phyloP scores from a whole-genome alignment of 768 basidiomycete species.

The Phylloporus scabripes region DNA sequence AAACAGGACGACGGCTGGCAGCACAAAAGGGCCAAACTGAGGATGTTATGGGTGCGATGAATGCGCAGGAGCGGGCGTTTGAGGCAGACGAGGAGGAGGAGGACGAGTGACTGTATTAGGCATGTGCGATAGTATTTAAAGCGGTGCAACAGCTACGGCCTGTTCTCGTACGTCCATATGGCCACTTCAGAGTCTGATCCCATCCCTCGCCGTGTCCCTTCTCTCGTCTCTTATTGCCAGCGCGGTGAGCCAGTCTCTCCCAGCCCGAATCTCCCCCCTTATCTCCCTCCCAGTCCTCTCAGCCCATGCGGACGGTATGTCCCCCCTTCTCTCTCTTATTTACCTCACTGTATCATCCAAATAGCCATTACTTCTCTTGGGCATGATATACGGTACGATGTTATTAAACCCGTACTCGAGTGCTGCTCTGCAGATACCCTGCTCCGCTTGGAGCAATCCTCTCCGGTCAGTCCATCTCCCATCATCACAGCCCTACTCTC shows the following conservation, averaged over 20 bases:
- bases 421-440: constrained; percentile 69
- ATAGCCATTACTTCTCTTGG: constrained; percentile 64
- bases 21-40: constrained; percentile 75
- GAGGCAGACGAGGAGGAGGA: constrained; percentile 9
- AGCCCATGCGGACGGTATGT: constrained; percentile 55
- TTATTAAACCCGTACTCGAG: constrained; percentile 70
- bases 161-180: constrained; percentile 21
- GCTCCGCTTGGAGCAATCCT: constrained; percentile 58
- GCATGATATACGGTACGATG: constrained; percentile 50
- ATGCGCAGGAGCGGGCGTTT: constrained; percentile 59
- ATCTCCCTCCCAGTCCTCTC: constrained; percentile 43
- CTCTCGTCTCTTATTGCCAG: constrained; percentile 67
- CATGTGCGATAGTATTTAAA: constrained; percentile 13
- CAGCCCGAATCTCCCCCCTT: constrained; percentile 4
- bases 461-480: constrained; percentile 50
- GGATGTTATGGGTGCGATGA: constrained; percentile 80
- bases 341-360: constrained; percentile 2
- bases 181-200: constrained; percentile 30
- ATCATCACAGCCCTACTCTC: constrained; percentile 9
- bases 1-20: constrained; percentile 68
- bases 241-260: constrained; percentile 45
- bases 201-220: constrained; percentile 43
- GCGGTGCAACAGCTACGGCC: constrained; percentile 3
- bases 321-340: background rate
- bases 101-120: constrained; percentile 14